Base-by-base conservation (phyloP, 306 rosid genomes). In the Prunus campanulata region DNA sequence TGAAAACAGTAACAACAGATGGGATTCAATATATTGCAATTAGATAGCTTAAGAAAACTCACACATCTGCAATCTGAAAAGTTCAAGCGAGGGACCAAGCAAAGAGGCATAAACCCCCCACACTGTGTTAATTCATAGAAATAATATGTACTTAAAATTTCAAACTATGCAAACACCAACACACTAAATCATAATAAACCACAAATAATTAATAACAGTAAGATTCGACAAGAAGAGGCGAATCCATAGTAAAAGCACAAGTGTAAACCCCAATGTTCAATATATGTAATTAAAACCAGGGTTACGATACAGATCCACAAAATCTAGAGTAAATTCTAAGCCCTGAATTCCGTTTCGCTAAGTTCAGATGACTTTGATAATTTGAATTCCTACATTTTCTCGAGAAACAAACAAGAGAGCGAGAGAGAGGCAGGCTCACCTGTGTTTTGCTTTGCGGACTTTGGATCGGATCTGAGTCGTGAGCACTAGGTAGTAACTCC, bases 381-480 rank as follows among this genome's bases (percentile, higher is more conserved):
- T 15, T 35, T n/a, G 39, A 18, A 18, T 35, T 35, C 50, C 50
- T 1, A 2, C 27, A 65, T 35, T 65, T 65, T 65, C 70, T 65
- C 70, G 50, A 13, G 13, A 65, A 65, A 35, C 27, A 65, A 65
- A 65, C 70, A 35, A 10, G n/a, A 71, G 50, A 19, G 20, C n/a
- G 8, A 19, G 20, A n/a, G 29, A 29, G 44, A 15, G 44, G 20
- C 7, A 2, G 1, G 6, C 47, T 27, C 11, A 74, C 70, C 49
- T n/a, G 48, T n/a, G 4, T 19, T 1, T 32, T 0, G 13, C 18
- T 16, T 19, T 65, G 10, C 12, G 46, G 56, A 60, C 56, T 65
- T 65, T 3, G 51, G 35, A 22, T 71, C 78, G 48, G 78, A 74
- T 74, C 70, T 74, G 70, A 48, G 78, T 18, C 47, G 69, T 10